Evolutionary conservation across 1,139 yeast genomes (phyloP).

Genomic region (Geotrichum carabidarum): DNA sequence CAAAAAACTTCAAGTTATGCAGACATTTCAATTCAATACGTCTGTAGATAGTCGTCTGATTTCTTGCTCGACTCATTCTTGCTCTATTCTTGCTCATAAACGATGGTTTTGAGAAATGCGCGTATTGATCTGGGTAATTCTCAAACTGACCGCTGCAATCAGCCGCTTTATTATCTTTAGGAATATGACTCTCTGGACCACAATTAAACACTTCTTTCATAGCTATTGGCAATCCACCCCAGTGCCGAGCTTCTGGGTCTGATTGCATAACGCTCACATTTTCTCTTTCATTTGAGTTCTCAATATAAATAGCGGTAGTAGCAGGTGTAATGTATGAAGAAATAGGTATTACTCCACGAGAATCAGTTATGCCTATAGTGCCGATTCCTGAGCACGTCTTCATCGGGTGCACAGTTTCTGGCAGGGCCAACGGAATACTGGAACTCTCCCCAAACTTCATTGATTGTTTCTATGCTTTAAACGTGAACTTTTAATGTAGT

Average conservation of each 20-base stretch:
- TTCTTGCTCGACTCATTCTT: slow-evolving; percentile 5
- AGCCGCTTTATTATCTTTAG: not conserved
- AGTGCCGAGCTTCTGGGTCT: not conserved
- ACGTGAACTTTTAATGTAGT: no score
- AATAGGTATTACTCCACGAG: no score
- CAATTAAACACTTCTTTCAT: slow-evolving; percentile 10
- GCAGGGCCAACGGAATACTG: no score
- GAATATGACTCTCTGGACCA: not conserved
- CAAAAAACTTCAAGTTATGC: not conserved
- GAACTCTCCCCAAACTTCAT: no score
- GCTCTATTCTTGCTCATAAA: not conserved
- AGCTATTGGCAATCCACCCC: slow-evolving; percentile 13
- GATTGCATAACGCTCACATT: not conserved
- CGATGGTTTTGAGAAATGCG: slow-evolving; percentile 16
- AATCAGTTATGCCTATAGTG: no score
- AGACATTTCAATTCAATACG: slow-evolving; percentile 4
- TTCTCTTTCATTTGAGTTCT: not conserved
- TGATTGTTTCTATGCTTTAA: no score
- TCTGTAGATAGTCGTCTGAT: slow-evolving; percentile 10
- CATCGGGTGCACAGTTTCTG: no score
- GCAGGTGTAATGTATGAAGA: no score
- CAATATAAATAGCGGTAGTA: not conserved
- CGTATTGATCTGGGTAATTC: slow-evolving; percentile 9
- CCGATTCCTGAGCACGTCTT: no score
- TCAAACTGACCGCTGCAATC: not conserved